A percentile compares a stretch with the other conserved stretches of the same genome.
phyloP scores from a whole-genome alignment of 179 eudicot genomes.

The Vitellaria paradoxa region DNA sequence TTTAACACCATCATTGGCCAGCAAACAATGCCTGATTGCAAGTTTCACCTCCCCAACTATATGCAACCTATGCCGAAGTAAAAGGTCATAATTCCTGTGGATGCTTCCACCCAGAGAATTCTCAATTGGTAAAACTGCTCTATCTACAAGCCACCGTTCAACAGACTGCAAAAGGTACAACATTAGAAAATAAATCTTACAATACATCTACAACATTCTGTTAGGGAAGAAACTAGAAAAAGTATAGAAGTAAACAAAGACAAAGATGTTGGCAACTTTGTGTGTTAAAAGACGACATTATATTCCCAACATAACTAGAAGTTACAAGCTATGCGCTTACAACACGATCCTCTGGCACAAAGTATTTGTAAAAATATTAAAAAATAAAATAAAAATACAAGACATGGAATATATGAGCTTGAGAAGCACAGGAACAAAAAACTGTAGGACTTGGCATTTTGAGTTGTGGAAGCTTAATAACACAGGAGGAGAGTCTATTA shows the following conservation, averaged over 20 bases:
- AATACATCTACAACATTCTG: not conserved
- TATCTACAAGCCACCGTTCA: constrained; percentile 75
- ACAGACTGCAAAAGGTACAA: constrained; percentile 48
- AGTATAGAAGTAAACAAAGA: not conserved
- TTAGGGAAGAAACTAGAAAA: no score
- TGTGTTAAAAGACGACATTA: not conserved
- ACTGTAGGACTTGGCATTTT: not conserved
- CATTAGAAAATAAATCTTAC: not conserved
- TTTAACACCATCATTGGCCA: constrained; percentile 72
- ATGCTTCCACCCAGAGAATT: constrained; percentile 94
- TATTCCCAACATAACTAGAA: not conserved
- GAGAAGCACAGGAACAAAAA: not conserved
- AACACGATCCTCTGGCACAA: no score
- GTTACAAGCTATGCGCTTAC: not conserved
- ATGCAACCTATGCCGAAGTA: constrained; percentile 70
- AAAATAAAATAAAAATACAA: not conserved
- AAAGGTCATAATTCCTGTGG: constrained; percentile 84
- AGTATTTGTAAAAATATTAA: no score
- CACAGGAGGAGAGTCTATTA: no score
- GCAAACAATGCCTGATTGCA: constrained; percentile 68
- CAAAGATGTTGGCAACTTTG: not conserved
- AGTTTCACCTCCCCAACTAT: constrained; percentile 92
- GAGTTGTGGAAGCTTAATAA: no score
- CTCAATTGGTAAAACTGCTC: constrained; percentile 93
- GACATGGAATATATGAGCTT: not conserved